phyloP scores from a whole-genome alignment of 179 eudicot species.

The Silene vulgaris region DNA sequence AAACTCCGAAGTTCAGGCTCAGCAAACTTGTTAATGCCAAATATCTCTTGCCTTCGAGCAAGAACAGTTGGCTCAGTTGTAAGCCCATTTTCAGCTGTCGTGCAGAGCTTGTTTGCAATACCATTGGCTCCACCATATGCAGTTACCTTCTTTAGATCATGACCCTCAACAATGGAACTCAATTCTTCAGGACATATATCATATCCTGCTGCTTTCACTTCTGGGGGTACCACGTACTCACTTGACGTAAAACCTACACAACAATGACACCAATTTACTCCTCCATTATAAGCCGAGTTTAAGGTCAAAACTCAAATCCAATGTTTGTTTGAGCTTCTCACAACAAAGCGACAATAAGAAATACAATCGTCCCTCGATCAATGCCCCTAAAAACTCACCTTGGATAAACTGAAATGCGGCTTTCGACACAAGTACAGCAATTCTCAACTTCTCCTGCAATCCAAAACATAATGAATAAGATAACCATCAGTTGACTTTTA shows the following conservation, averaged over 20 bases:
- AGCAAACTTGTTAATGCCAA: slow-evolving; percentile 75
- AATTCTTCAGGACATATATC: slow-evolving; percentile 75
- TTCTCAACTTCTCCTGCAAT: slow-evolving; percentile 72
- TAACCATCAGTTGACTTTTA: background rate
- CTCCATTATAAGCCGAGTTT: background rate
- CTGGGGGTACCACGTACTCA: slow-evolving; percentile 62
- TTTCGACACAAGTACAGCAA: slow-evolving; percentile 85
- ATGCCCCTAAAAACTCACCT: slow-evolving; percentile 36
- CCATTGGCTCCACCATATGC: slow-evolving; percentile 63
- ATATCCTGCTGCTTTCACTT: slow-evolving; percentile 72
- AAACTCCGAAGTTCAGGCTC: slow-evolving; percentile 55
- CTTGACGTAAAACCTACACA: slow-evolving; percentile 51
- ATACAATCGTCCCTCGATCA: no score
- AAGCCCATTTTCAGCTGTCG: slow-evolving; percentile 56
- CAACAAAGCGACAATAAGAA: background rate
- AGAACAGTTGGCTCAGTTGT: slow-evolving; percentile 36
- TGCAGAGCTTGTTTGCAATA: slow-evolving; percentile 58
- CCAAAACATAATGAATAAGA: background rate
- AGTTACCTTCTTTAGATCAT: slow-evolving; percentile 63
- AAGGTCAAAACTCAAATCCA: no score
- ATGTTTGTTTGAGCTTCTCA: background rate
- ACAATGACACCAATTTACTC: background rate
- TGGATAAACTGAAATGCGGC: slow-evolving; percentile 89
- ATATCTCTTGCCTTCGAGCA: slow-evolving; percentile 46
- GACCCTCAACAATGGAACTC: slow-evolving; percentile 74